Base-by-base conservation (phyloP, 2,329 filamentous ascomycete genomes). In the Metarhizium humberi region DNA sequence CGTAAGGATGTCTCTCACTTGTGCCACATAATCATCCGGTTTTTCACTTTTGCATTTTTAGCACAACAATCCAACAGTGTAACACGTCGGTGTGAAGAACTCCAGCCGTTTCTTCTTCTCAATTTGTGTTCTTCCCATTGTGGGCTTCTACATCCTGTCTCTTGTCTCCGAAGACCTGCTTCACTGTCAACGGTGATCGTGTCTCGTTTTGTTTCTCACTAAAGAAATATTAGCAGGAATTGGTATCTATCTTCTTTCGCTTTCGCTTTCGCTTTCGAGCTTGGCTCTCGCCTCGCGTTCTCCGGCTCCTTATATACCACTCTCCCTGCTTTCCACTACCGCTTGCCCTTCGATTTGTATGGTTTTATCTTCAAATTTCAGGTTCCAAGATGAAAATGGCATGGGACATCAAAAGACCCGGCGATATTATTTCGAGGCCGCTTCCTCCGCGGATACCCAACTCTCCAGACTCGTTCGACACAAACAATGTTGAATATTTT, bases 351-450 rank as follows among this genome's bases (percentile, higher is more conserved):
- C 25, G 25, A 38, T 8, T 45, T 48, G 45, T 14, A 10, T 48
- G 14, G 45, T 48, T 29, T 29, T 30, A 6, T 48, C 30, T 38
- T 51, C 11, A 4, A 38, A 38, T 38, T 45, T 32, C 18, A 40
- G 43, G 25, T 7, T 32, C 18, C 36, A 51, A 32, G 36, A 56
- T 56, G 55, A 50, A 50, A 25, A 48, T 14, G 43, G 13, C 42
- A 11, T 54, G 52, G 49, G 45, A 48, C 14, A 6, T 40, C 10
- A 49, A 40, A 20, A 50, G 52, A 20, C 55, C 52, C 3, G 43
- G 50, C 8, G 52, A 57, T 25, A 50, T 52, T n/a, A 55, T 55
- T 14, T 48, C 55, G 36, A 53, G 52, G 38, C 55, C 55, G 7
- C 18, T 36, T 13, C 55, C 55, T 6, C 49, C 50, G 34, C 50